Evolutionary conservation across 345 rosid species (phyloP).

Genomic region (Gossypium mustelinum): DNA sequence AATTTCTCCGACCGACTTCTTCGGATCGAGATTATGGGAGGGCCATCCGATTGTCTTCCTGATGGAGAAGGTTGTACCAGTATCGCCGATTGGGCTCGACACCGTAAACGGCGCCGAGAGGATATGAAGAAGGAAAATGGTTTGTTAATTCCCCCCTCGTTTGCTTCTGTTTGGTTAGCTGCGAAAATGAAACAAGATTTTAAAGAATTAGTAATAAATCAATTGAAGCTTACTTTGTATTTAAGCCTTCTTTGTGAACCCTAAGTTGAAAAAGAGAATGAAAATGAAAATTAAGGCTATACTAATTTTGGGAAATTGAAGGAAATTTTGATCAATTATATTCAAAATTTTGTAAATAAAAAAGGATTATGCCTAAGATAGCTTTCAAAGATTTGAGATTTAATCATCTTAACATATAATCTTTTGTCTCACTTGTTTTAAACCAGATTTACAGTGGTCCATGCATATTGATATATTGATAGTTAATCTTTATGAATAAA

Average conservation of each 20-base stretch:
- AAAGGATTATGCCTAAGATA: too few species aligned
- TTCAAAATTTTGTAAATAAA: too few species aligned
- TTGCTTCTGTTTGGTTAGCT: not conserved
- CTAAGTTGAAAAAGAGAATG: not conserved
- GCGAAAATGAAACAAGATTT: not conserved
- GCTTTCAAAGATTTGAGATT: not conserved
- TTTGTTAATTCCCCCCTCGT: slow-evolving; percentile 15
- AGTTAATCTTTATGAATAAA: not conserved
- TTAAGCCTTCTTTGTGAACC: not conserved
- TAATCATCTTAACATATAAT: not conserved
- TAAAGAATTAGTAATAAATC: not conserved
- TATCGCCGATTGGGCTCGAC: slow-evolving; percentile 89
- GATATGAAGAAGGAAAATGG: slow-evolving; percentile 67
- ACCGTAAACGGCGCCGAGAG: slow-evolving; percentile 84
- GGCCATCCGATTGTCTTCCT: slow-evolving; percentile 41
- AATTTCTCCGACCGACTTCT: slow-evolving; percentile 97
- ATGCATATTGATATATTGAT: not conserved
- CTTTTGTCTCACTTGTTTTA: not conserved
- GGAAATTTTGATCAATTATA: not conserved
- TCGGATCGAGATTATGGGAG: slow-evolving; percentile 93
- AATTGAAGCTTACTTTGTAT: not conserved
- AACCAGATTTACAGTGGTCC: not conserved
- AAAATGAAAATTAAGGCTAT: not conserved
- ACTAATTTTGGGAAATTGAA: not conserved
- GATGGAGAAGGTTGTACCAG: slow-evolving; percentile 71